These are phyloP conservation scores for Ilex asprella DNA, from an alignment of 257 asterid genomes.

Conservation along the genomic window DNA sequence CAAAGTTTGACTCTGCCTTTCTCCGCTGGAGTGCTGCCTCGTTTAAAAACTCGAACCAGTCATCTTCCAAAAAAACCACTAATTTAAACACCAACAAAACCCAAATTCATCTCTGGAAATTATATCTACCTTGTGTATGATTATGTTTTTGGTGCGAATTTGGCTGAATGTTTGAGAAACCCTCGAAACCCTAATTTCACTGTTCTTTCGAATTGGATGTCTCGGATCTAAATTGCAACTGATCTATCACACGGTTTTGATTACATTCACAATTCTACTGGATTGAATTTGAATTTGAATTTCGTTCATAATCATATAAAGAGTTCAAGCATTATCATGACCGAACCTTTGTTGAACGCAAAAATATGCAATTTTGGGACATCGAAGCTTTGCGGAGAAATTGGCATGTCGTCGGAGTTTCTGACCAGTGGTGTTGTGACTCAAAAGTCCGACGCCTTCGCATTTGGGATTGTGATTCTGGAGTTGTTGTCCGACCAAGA, in stretches of 20 bases:
- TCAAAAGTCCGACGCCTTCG: constrained; percentile 86
- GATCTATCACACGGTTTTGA: constrained; percentile 87
- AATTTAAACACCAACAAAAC: too few species aligned
- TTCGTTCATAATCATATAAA: constrained; percentile 78
- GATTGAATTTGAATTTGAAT: constrained; percentile 66
- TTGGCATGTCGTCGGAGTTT: constrained; percentile 89
- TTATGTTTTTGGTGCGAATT: constrained; percentile 53
- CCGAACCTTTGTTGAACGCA: constrained; percentile 70
- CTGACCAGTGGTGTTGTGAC: constrained; percentile 62
- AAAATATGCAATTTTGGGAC: constrained; percentile 94
- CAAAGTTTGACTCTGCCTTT: too few species aligned
- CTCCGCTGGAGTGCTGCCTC: too few species aligned
- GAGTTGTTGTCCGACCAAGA: constrained; percentile 81
- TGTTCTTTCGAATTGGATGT: constrained; percentile 62
- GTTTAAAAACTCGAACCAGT: too few species aligned
- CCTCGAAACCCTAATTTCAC: constrained; percentile 57
- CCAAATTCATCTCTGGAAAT: constrained; percentile 34
- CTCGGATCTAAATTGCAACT: constrained; percentile 55
- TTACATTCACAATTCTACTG: constrained; percentile 77
- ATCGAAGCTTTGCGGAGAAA: constrained; percentile 90
- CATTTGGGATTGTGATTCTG: constrained; percentile 77
- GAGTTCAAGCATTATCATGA: constrained; percentile 56
- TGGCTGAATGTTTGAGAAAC: constrained; percentile 59
- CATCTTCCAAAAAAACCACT: too few species aligned
- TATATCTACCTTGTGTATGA: constrained; percentile 68